These are phyloP conservation scores for Adansonia rubrostipa DNA, from an alignment of 441 rosid species.

Conservation along the genomic window DNA sequence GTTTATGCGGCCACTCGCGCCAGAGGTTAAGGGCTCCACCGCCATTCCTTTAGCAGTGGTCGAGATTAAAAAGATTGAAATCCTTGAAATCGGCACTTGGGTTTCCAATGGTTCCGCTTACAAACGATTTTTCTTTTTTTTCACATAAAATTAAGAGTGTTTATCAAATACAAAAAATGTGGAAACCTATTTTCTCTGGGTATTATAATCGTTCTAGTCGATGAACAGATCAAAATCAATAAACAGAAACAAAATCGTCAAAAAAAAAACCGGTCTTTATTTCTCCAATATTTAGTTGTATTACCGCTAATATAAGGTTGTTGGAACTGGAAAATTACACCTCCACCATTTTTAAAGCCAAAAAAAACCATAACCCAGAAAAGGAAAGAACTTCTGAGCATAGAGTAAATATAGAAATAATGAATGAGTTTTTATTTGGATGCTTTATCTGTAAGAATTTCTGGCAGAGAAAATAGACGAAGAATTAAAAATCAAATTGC, in stretches of 20 bases:
- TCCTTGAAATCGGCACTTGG: neutral
- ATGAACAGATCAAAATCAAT: slow-evolving; percentile 27
- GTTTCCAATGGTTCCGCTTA: neutral
- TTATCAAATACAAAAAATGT: too few species aligned
- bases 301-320: neutral
- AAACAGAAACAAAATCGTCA: neutral
- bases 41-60: slow-evolving; percentile 31
- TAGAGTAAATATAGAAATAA: too few species aligned
- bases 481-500: neutral
- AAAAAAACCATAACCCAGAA: neutral
- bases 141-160: slow-evolving; percentile 15
- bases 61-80: neutral
- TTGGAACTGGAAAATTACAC: neutral
- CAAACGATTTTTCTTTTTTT: neutral
- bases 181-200: slow-evolving; percentile 21
- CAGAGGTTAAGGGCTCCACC: slow-evolving; percentile 61
- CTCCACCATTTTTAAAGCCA: neutral
- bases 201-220: slow-evolving; percentile 26
- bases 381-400: neutral
- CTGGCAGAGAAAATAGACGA: neutral
- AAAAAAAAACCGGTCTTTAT: neutral
- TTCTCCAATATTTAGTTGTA: neutral
- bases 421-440: neutral
- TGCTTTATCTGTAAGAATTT: neutral
- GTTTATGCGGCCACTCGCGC: slow-evolving; percentile 75